Base-by-base conservation (phyloP, 2,329 filamentous ascomycete genomes). In the Calonectria naviculata region DNA sequence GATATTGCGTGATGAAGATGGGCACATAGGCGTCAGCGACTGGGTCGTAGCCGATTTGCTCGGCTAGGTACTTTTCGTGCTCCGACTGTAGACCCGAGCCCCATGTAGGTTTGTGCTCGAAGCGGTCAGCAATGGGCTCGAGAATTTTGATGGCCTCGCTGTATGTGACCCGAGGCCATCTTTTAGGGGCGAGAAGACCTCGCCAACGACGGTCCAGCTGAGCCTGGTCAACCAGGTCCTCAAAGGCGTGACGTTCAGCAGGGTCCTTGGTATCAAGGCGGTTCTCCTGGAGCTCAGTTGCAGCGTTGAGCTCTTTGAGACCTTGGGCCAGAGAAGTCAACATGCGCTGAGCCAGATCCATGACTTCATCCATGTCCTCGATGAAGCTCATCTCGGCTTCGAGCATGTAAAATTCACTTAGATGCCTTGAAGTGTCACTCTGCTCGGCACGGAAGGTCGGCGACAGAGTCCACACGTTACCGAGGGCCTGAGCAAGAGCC, bases 321-420 rank as follows among this genome's bases (percentile, higher is more conserved):
- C 81, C 81, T 13, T 74, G 84, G 70, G 79, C 79, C 74, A 89
- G 74, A 80, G 86, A 85, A 47, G 90, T 90, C 62, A 98, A 86
- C 88, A 98, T 91, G 66, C 92, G 87, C 82, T 98, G 95, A 2
- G 95, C 89, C n/a, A 96, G 83, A 68, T 92, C 87, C 89, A 97
- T 97, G 76, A 99, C 87, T 29, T 89, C 85, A 34, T 89, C 85
- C 74, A 98, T 87, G 73, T 91, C 85, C 56, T 93, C 88, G 47
- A 93, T 89, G 81, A 98, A 98, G 78, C 91, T 93, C 81, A 95
- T 87, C 83, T 99, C 97, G 19, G 93, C 95, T 83, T 99, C 97
- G 3, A 99, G 89, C 97, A 99, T 98, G 84, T 98, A 98, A 79
- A 99, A 98, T 80, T 99, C 97, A 85, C 95, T 98, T 72, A 99